phyloP scores from a whole-genome alignment of 805 yeast genomes.

The Yamadazyma paraphyllophila region DNA sequence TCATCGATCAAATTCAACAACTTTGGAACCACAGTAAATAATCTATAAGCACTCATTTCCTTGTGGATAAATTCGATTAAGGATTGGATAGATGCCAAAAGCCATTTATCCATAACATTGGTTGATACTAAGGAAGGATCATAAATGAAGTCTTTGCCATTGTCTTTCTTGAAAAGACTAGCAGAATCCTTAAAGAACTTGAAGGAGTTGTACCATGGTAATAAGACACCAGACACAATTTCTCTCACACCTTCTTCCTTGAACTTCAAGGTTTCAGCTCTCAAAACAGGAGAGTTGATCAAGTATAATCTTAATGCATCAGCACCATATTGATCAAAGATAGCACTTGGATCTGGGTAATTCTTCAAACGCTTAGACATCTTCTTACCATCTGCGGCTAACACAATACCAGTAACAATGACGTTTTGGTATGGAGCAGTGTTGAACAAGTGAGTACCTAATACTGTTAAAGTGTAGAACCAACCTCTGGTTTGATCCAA shows the following conservation, averaged over 20 bases:
- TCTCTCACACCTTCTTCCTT: slow-evolving; percentile 99
- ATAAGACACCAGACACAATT: slow-evolving; percentile 89
- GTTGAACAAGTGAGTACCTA: slow-evolving; percentile 92
- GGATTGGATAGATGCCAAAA: slow-evolving; percentile 93
- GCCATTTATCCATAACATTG: slow-evolving; percentile 98
- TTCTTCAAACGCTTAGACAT: slow-evolving; percentile 98
- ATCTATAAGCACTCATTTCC: slow-evolving; percentile 87
- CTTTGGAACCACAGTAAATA: slow-evolving; percentile 95
- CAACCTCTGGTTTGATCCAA: slow-evolving; percentile 99
- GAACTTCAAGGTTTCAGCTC: slow-evolving; percentile 95
- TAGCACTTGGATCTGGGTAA: slow-evolving; percentile 89
- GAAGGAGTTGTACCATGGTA: slow-evolving; percentile 99
- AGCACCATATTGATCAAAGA: slow-evolving; percentile 90
- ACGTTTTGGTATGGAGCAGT: slow-evolving; percentile 93
- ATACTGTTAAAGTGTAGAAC: slow-evolving; percentile 94
- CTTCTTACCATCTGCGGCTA: slow-evolving; percentile 98
- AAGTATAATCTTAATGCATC: slow-evolving; percentile 95
- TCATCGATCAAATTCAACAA: slow-evolving; percentile 85
- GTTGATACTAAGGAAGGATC: slow-evolving; percentile 62
- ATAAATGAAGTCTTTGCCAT: slow-evolving; percentile 67
- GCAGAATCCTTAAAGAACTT: slow-evolving; percentile 96
- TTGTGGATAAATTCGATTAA: slow-evolving; percentile 79
- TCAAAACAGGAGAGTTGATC: slow-evolving; percentile 95
- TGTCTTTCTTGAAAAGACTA: slow-evolving; percentile 74
- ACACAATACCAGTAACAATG: slow-evolving; percentile 92